Evolutionary conservation across 2,329 filamentous ascomycete species (phyloP), one percentile per base, ranked within the genome.

Genomic region (Monosporascus sp.): DNA sequence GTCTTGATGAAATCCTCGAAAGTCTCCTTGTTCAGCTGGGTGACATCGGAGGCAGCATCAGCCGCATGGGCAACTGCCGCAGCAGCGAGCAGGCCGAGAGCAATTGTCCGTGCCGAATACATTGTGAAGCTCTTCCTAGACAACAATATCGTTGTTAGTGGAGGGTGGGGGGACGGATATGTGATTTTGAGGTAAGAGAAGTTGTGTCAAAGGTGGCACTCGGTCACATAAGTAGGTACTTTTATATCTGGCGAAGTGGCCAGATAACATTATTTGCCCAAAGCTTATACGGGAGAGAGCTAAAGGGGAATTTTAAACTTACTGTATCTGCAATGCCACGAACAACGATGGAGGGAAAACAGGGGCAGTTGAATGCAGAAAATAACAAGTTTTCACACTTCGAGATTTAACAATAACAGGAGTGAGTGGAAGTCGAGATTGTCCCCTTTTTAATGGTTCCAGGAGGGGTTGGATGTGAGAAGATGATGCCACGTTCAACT

Each of bases 1-100:
- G 84, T 75, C 71, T 87, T 87, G 69, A 99, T 78, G 73, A 97
- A 99, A 56, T 86, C 82, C 63, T 88, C 81, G 72, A 99, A 99
- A 60, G 82, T 90, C 68, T 93, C 90, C 72, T 87, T 86, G 73
- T 88, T 95, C 60, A 99, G 80, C 63, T 90, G 84, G 65, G 84
- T 74, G 60, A 99, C 94, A 70, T 97, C 91, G 47, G 90, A 96
- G 48, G 79, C 79, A 45, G 78, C 75, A 61, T 80, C 83, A 57
- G 85, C 80, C 58, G 82, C 78, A 63, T 82, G 85, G 60, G 79
- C 72, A 60, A 78, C 78, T 56, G 80, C 78, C 55, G 77, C 72
- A 60, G 79, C 78, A 63, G 76, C 75, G 65, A 83, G 68, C 63
- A 82, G 74, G 75, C 78, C 76, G 62, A 75, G 72, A 64, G 78